Evolutionary conservation across 164 flowering plant genomes (phyloP), one percentile per base, ranked within the genome.

Genomic region (Nelumbo lutea): DNA sequence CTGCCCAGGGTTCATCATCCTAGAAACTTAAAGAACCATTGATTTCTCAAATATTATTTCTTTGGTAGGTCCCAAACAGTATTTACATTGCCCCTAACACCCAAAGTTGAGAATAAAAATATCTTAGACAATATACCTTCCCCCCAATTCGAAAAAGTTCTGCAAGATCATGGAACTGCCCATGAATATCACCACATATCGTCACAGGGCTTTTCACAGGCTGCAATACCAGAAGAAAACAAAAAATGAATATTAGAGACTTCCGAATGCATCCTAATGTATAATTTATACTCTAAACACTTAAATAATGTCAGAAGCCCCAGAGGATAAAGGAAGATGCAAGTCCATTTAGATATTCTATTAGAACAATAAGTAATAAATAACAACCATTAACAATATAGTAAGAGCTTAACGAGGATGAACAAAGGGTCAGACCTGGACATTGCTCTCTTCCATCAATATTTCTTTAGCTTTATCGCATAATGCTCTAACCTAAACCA

Each of bases 171-270:
- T 93, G 97, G 67, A 93, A 90, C 69, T 93, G 96, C 58, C 98
- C 98, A 78, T 93, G 98, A 69, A 93, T 93, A 75, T 93, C 98
- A 67, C 98, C 96, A 73, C 98, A 93, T 3, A 93, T 90, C 5
- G 96, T 93, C 60, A 93, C 98, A 68, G 98, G 98, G 57, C 98
- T 90, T 82, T 87, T 93, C 52, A 90, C 98, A 63, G 98, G 98
- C 98, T 93, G 89, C 85, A 83, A 5, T 5, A 47, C 45, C 72
- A 43, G 51, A 42, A 40, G 41, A 42, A 55, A 67, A 67, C 4
- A 55, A 15, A 4, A 59, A 39, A 9, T 27, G 27, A 27, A 27
- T 27, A 27, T 46, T 7, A 46, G 48, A 4, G 4, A 46, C 48
- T 46, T 46, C 48, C 4, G 48, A 46, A 4, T 46, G 48, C 48